Evolutionary conservation across 1,284 basidiomycete genomes (phyloP), one percentile per base, ranked within the genome.

Genomic region (Moesziomyces sp.): DNA sequence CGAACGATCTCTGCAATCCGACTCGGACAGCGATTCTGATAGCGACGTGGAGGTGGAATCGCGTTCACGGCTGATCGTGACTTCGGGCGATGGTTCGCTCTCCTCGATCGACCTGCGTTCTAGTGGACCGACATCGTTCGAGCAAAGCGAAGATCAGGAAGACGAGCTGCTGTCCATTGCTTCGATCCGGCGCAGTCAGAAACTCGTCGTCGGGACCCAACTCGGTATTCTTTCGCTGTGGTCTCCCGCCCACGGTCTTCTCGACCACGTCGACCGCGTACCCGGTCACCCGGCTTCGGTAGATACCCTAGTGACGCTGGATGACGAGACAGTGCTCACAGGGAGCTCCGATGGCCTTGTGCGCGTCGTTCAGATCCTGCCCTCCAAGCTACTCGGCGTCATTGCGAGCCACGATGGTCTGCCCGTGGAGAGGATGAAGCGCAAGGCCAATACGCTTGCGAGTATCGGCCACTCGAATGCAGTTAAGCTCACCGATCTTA

Each of bases 341-440:
- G 95, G 95, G 3, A 95, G 93, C 0, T 94, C 93, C 5, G 95
- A 98, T 83, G 95, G 95, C 0, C 88, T 94, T 77, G 87, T 98
- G 40, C 89, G 95, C 47, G 93, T 93, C 30, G 91, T 97, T 2
- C 90, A 96, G 82, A 87, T 97, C 40, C 88, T 95, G 56, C 95
- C 95, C 0, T 94, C 92, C 68, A 93, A 93, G 81, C 88, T 98
- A 21, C 85, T 97, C 30, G 95, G 95, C 18, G 91, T 96, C 43
- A 90, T 97, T 44, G 92, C 92, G 14, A 92, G 94, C 77, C 93
- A 97, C 78, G 92, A 92, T 10, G 81, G 79, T 0, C 90, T 93
- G 85, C 94, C 94, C 3, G 90, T 97, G 48, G 94, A 97, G 85
- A 88, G 93, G 30, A 90, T 97, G 56, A 89, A 88, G 30, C 86